Evolutionary conservation across 192 early-diverging fungal species (phyloP).

Genomic region (Podila minutissima): DNA sequence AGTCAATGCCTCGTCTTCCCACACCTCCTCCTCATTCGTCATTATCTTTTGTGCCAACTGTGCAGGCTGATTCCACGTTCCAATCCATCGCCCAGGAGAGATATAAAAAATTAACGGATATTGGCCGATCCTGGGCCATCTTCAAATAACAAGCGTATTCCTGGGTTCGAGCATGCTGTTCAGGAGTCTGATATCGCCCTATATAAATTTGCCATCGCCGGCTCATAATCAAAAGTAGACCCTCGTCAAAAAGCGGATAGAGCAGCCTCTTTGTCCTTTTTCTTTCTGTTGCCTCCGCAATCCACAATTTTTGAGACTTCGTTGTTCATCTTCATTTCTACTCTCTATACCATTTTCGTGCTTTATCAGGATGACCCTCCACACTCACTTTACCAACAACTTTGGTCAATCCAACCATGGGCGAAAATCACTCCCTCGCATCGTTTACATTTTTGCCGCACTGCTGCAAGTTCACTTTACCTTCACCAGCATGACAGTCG

Average conservation of each 20-base stretch:
- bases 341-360: neutral
- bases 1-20: too few species aligned
- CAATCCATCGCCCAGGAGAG: neutral
- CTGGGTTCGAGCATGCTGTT: too few species aligned
- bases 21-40: too few species aligned
- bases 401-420: neutral
- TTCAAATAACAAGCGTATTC: too few species aligned
- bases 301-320: too few species aligned
- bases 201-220: neutral
- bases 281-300: neutral
- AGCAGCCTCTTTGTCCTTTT: neutral
- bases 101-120: too few species aligned
- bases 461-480: neutral
- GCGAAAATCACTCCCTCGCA: neutral
- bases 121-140: too few species aligned
- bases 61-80: neutral
- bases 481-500: neutral
- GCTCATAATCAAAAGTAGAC: neutral
- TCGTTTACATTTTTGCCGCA: neutral
- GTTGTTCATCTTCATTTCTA: neutral
- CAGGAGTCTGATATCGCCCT: neutral
- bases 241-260: neutral
- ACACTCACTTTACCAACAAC: neutral
- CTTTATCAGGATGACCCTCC: neutral
- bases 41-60: too few species aligned